Percentiles rank a stretch among this genome's conserved stretches.
phyloP scores from a whole-genome alignment of 148 eudicot species.

The Suaeda aralocaspica region DNA sequence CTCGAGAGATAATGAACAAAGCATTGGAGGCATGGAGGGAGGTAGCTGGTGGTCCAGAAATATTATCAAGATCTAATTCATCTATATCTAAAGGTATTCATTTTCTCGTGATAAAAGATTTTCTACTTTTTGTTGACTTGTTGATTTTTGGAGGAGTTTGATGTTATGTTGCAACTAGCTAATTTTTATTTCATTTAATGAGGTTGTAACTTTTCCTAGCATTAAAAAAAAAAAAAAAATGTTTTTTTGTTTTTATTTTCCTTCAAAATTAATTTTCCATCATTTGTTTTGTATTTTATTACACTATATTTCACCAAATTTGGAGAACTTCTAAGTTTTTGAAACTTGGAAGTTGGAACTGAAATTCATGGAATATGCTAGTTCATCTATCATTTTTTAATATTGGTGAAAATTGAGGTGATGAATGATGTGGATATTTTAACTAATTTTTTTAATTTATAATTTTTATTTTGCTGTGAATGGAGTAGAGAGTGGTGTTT shows the following conservation, averaged over 20 bases:
- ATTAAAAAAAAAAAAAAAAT: neutral
- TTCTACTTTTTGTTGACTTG: neutral
- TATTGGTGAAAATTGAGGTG: neutral
- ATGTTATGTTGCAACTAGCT: slow-evolving; percentile 1
- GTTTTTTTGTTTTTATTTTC: too few species aligned
- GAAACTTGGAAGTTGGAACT: neutral
- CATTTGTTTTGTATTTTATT: neutral
- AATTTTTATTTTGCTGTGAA: slow-evolving; percentile 12
- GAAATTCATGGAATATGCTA: neutral
- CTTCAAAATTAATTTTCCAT: too few species aligned
- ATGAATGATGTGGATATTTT: neutral
- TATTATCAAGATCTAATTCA: slow-evolving; percentile 36
- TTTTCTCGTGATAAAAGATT: slow-evolving; percentile 11
- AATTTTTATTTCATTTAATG: neutral
- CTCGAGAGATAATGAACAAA: slow-evolving; percentile 65
- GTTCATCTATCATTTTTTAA: slow-evolving; percentile 1
- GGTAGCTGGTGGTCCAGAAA: slow-evolving; percentile 39
- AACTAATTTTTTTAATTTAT: neutral
- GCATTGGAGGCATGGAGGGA: slow-evolving; percentile 68
- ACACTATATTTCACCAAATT: slow-evolving; percentile 2
- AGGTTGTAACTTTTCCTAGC: neutral
- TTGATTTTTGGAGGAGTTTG: neutral
- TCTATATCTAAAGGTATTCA: slow-evolving; percentile 43
- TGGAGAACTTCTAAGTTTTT: neutral
- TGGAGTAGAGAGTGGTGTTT: slow-evolving; percentile 40